Base-by-base conservation (phyloP, 352 stramenopile genomes). In the Pythium aphanidermatum region DNA sequence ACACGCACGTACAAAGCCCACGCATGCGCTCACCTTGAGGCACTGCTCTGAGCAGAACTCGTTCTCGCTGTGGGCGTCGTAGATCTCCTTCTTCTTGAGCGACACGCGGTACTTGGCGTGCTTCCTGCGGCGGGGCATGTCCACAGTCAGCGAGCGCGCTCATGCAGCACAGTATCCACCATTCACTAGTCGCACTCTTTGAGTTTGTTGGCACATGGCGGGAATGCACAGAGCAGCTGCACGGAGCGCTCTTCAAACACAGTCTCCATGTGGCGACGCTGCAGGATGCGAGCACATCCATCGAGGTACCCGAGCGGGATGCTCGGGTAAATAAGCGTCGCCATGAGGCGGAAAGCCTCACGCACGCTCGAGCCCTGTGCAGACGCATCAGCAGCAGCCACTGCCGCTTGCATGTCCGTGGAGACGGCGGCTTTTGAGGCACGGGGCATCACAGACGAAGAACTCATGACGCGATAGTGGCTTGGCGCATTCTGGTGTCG, bases 331-430 rank as follows among this genome's bases (percentile, higher is more conserved):
- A 93, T 65, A 6, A 93, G 63, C 60, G 79, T 82, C 29, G 78
- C 70, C 78, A 90, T 90, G 43, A 93, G 68, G 42, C 65, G 54
- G 64, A 90, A 93, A 11, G 75, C 70, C 51, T 93, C 82, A 30
- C 80, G 74, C 28, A 87, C 72, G 53, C 39, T 88, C 20, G 79
- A 88, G 47, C 74, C 63, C 28, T 59, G 46, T 43, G 58, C 47
- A 5, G 60, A 33, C 14, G 43, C 21, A 11, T 29, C 68, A 8
- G 52, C 46, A 16, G 41, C 38, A 12, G 19, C 30, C 11, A 11
- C 30, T 3, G 12, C 14, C 10, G 10, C 16, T 17, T 12, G 11
- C 13, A 17, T 20, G n/a, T n/a, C n/a, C n/a, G n/a, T n/a, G n/a
- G n/a, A n/a, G n/a, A n/a, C n/a, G n/a, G n/a, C n/a, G n/a, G n/a